Evolutionary conservation across 495 filamentous ascomycete species (phyloP), one percentile per base, ranked within the genome.

Genomic region (Penicillium riverlandense): DNA sequence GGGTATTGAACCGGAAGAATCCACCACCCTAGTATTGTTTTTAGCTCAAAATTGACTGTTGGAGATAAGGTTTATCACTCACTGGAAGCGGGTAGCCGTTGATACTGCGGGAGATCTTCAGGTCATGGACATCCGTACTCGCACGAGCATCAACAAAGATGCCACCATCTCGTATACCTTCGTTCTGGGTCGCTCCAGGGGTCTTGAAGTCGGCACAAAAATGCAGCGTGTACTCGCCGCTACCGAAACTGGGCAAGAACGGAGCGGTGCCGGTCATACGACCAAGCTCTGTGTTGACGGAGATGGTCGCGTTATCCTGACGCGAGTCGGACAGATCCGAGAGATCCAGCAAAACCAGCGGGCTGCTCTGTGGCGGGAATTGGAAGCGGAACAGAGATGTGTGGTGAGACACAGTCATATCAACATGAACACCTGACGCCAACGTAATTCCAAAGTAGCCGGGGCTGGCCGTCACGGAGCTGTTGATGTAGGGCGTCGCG

Each of bases 361-460:
- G 85, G 30, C 59, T 73, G 14, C 43, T 49, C 12, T 48, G 47
- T 11, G 45, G 40, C 0, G 81, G 71, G 48, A 86, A 86, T 3
- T 66, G 67, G 51, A 87, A 86, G n/a, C 79, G 75, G 45, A 78
- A 80, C 29, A 86, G 59, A 4, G 83, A 83, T 1, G 83, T 72
- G 48, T 83, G 83, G 28, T 75, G 68, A 4, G 80, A 72, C 8
- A 78, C 78, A 1, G 78, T 75, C 59, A 88, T 65, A 50, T 87
- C 82, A 4, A 79, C 79, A 10, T 65, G 57, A 16, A 88, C 69
- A 1, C 79, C 76, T 6, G 69, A 78, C 31, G 67, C 65, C 31
- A 90, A 59, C 7, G 77, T 76, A 14, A 90, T 64, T 11, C 66
- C 70, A 50, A 90, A 90, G 52, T 84, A 84, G 3, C 86, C 86